A percentile compares a stretch with the other conserved stretches of the same genome.
Evolutionary conservation across 2,329 filamentous ascomycete genomes (phyloP).

Genomic region (Aschersonia sp.): DNA sequence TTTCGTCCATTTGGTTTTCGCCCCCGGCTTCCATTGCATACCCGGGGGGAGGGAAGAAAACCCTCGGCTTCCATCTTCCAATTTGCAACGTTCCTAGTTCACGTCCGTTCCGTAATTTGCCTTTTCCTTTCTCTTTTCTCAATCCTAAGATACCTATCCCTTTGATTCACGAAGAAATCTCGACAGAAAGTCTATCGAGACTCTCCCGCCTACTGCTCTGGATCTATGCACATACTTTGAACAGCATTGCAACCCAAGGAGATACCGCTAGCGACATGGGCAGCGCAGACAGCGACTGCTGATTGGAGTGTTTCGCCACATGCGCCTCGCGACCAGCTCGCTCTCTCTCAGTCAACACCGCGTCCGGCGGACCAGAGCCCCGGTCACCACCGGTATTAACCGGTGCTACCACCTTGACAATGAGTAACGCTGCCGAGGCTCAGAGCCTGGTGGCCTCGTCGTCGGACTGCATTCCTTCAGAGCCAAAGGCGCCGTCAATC

Average conservation of each 20-base stretch:
- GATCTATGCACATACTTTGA: no score
- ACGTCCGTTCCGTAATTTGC: no score
- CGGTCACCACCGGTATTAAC: background rate
- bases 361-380: no score
- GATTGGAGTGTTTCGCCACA: background rate
- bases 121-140: no score
- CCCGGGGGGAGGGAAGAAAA: background rate
- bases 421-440: background rate
- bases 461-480: conserved; percentile 27
- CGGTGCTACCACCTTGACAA: background rate
- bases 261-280: background rate
- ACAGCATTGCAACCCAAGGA: no score
- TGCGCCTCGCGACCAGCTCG: background rate
- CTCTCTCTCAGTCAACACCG: background rate
- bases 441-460: conserved; percentile 7
- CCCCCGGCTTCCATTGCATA: background rate
- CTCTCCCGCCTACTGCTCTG: no score
- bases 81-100: background rate
- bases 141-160: no score
- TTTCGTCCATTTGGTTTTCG: background rate
- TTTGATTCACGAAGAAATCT: background rate
- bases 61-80: background rate
- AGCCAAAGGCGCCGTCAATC: conserved; percentile 31
- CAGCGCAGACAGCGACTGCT: background rate
- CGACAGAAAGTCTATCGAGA: background rate